Conservation (phyloP, 164 flowering plant species). For the Saururus chinensis region DNA sequence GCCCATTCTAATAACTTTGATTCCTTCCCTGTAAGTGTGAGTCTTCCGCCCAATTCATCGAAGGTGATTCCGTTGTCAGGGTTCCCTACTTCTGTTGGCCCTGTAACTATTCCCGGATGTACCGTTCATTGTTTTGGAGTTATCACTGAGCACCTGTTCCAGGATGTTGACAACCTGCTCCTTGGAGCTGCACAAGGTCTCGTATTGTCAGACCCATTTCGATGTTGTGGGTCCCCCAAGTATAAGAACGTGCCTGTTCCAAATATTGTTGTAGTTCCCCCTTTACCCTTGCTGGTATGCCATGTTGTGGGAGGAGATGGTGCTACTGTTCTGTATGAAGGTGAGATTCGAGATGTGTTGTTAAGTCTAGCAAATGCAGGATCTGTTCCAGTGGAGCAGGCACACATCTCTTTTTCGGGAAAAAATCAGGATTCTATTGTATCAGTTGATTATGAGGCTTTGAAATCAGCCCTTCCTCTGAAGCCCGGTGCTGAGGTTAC, state of each 20-base stretch:
- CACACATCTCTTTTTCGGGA: constrained; percentile 83
- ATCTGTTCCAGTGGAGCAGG: constrained; percentile 89
- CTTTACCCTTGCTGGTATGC: constrained; percentile 77
- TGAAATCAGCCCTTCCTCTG: constrained; percentile 76
- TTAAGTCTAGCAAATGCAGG: constrained; percentile 75
- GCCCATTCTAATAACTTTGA: constrained; percentile 82
- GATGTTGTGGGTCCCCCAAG: constrained; percentile 81
- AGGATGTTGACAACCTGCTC: constrained; percentile 86
- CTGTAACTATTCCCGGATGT: constrained; percentile 84
- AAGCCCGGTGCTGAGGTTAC: constrained; percentile 92
- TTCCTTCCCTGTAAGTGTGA: constrained; percentile 82
- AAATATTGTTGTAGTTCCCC: constrained; percentile 69
- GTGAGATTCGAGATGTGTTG: constrained; percentile 90
- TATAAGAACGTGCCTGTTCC: constrained; percentile 58
- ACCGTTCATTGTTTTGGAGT: constrained; percentile 94
- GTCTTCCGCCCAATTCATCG: constrained; percentile 84
- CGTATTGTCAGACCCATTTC: constrained; percentile 94
- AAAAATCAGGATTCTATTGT: constrained; percentile 88
- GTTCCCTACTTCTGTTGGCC: constrained; percentile 82
- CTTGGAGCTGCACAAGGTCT: constrained; percentile 96
- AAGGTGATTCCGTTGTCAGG: constrained; percentile 87
- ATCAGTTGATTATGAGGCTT: constrained; percentile 51
- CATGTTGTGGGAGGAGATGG: constrained; percentile 92
- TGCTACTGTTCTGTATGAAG: constrained; percentile 80
- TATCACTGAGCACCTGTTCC: constrained; percentile 84